Percentiles rank a stretch among this genome's conserved stretches.
Conservation (phyloP, 2,329 filamentous ascomycete genomes). For the Aspergillus persii region DNA sequence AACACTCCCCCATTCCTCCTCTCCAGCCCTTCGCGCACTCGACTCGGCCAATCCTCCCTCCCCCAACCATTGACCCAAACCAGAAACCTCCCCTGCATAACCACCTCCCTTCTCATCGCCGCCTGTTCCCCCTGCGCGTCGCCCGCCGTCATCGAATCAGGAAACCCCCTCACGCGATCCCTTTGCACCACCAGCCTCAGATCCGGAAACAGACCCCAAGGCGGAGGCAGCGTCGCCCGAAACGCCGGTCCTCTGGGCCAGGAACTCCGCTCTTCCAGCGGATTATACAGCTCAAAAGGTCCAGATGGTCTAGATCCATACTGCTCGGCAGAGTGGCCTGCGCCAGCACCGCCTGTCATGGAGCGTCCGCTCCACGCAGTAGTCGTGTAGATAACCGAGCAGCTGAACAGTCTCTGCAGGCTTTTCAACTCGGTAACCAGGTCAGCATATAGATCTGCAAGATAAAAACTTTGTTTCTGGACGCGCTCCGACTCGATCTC, state of each 20-base stretch:
- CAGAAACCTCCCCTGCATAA: constrained; percentile 34
- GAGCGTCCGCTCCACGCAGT: constrained; percentile 21
- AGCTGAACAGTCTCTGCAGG: constrained; percentile 39
- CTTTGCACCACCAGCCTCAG: constrained; percentile 39
- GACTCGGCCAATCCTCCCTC: constrained; percentile 35
- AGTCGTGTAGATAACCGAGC: constrained; percentile 40
- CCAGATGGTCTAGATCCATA: constrained; percentile 15
- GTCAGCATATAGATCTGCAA: constrained; percentile 31
- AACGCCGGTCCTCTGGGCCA: constrained; percentile 26
- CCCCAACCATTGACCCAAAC: constrained; percentile 39
- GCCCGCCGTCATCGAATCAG: constrained; percentile 28
- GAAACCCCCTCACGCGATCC: constrained; percentile 36
- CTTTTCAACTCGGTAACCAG: constrained; percentile 31
- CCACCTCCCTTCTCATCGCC: constrained; percentile 33
- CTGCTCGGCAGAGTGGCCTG: neutral
- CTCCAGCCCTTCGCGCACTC: constrained; percentile 28
- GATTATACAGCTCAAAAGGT: constrained; percentile 18
- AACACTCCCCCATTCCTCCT: constrained; percentile 30
- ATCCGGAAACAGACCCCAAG: constrained; percentile 40
- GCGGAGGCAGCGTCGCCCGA: constrained; percentile 34
- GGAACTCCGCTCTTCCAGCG: neutral
- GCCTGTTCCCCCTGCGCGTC: constrained; percentile 35
- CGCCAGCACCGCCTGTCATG: neutral
- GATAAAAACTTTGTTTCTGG: constrained; percentile 28
- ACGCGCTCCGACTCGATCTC: constrained; percentile 30